Conservation (phyloP, 176 grass and related monocot species). For the Bromus sterilis region DNA sequence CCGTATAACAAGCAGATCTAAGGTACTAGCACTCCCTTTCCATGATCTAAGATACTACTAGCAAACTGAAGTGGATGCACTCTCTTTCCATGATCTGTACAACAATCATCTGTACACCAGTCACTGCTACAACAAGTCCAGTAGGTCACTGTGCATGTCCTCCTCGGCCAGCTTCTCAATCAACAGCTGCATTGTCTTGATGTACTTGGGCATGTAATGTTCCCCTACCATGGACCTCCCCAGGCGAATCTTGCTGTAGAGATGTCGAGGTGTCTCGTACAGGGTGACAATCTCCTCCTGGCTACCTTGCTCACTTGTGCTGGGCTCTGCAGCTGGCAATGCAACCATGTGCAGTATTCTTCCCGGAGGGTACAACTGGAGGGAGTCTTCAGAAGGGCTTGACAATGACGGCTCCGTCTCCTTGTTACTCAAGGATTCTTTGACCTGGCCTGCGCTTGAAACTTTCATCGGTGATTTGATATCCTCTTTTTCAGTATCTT, state of each 20-base stretch:
- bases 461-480: neutral
- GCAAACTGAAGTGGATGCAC: constrained; percentile 21
- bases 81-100: constrained; percentile 30
- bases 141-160: neutral
- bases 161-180: constrained; percentile 54
- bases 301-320: constrained; percentile 13
- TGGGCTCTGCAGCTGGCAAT: constrained; percentile 28
- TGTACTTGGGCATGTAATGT: constrained; percentile 95
- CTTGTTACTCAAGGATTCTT: constrained; percentile 16
- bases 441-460: neutral
- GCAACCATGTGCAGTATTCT: constrained; percentile 94
- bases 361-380: constrained; percentile 78
- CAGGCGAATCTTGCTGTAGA: constrained; percentile 83
- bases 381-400: constrained; percentile 23
- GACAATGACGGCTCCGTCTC: neutral
- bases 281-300: constrained; percentile 48
- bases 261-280: constrained; percentile 67
- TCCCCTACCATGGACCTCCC: constrained; percentile 76
- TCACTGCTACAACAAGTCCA: constrained; percentile 30
- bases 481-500: constrained; percentile 4
- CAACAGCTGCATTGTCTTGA: constrained; percentile 64
- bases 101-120: constrained; percentile 27
- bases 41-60: too few relatives aligned
- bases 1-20: too few relatives aligned
- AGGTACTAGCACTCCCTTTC: too few relatives aligned